Base-by-base conservation (phyloP, 2,329 filamentous ascomycete genomes). In the Sclerotinia spermophila region DNA sequence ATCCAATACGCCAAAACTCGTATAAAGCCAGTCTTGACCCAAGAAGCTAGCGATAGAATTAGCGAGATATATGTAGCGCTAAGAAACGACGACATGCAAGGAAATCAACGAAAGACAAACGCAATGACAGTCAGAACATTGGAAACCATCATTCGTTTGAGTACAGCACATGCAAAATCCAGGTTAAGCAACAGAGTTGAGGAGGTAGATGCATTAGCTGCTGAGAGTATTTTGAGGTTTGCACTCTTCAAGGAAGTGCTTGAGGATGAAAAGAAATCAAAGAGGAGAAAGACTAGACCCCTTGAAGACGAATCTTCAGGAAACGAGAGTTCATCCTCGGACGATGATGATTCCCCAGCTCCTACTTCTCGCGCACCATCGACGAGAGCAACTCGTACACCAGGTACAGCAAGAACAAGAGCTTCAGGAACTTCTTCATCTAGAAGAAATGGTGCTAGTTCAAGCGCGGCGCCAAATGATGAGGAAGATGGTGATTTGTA, bases 241-340 rank as follows among this genome's bases (percentile, higher is more conserved):
- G 96, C 96, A 3, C 86, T 99, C 48, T 99, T 99, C 86, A 98
- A 98, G 80, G 96, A 99, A 82, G 90, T 99, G 0, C 86, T 97
- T 5, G 86, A 90, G 77, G 86, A 89, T 74, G 90, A 94, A 80
- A 92, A 94, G 71, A 87, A 90, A 76, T 96, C 95, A 84, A 91
- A 96, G 81, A 88, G 94, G 76, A 90, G 93, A 81, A 90, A 92
- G 76, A 91, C 87, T 8, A 84, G 86, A 42, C 84, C 85, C 45
- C 83, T 86, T 24, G 85, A 87, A 69, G 84, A 83, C 68, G 87
- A 86, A 79, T 89, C 78, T 79, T 86, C 86, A 38, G 86, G 88
- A 65, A 87, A 90, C 38, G 88, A 88, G 42, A 87, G 89, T 73
- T 87, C 84, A 61, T 64, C 51, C n/a, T 81, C 81, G 71, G 76